Evolutionary conservation across 1,139 yeast genomes (phyloP).

Genomic region (Geotrichum cucujoidarum): DNA sequence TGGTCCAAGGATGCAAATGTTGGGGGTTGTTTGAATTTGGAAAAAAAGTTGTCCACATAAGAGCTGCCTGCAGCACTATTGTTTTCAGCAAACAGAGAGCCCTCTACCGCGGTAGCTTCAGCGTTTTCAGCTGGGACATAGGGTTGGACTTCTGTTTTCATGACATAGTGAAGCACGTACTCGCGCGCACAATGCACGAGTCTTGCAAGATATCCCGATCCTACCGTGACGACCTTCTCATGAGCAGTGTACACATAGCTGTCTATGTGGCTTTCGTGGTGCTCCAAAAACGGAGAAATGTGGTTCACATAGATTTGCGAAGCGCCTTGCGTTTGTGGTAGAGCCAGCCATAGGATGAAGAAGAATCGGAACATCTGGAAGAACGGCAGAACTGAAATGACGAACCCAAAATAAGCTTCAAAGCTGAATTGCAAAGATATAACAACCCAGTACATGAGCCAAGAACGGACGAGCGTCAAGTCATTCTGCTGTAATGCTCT

Average conservation of each 20-base stretch:
- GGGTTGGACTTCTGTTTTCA: slow-evolving; percentile 15
- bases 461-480: slow-evolving; percentile 47
- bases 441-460: slow-evolving; percentile 63
- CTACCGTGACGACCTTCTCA: slow-evolving; percentile 25
- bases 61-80: slow-evolving; percentile 10
- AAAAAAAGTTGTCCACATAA: slow-evolving; percentile 18
- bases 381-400: slow-evolving; percentile 45
- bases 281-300: slow-evolving; percentile 35
- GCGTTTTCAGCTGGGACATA: slow-evolving; percentile 2
- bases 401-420: slow-evolving; percentile 43
- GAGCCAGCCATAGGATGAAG: slow-evolving; percentile 49
- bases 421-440: slow-evolving; percentile 41
- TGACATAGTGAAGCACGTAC: slow-evolving; percentile 13
- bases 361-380: slow-evolving; percentile 42
- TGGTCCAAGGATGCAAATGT: slow-evolving; percentile 8
- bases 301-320: slow-evolving; percentile 32
- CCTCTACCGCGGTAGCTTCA: neutral
- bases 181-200: slow-evolving; percentile 11
- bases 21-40: slow-evolving; percentile 19
- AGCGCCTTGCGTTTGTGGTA: slow-evolving; percentile 46
- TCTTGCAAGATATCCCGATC: slow-evolving; percentile 25
- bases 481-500: slow-evolving; percentile 49
- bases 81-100: neutral
- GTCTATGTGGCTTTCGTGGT: slow-evolving; percentile 35
- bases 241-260: slow-evolving; percentile 26